Conservation (phyloP, 139 green algal genomes). For the Closterium sp. region DNA sequence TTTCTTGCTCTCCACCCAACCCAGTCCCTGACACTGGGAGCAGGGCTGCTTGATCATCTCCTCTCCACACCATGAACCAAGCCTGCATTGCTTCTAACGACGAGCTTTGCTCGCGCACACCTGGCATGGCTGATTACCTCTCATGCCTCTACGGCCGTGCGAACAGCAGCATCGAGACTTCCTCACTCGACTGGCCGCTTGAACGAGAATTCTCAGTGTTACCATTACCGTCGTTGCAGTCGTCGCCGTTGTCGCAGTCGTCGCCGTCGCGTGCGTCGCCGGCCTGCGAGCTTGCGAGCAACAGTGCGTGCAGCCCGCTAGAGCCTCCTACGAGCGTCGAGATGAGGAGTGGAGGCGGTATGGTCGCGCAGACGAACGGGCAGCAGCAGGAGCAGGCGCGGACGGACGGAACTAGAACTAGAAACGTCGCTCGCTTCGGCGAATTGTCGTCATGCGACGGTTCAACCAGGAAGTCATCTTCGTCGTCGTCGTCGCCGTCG, state of each 20-base stretch:
- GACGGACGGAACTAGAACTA: background rate
- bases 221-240: background rate
- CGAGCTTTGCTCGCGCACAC: background rate
- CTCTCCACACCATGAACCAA: background rate
- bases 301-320: background rate
- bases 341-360: background rate
- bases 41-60: background rate
- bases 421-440: background rate
- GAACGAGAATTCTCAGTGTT: background rate
- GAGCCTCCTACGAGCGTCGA: background rate
- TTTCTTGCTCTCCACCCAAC: background rate
- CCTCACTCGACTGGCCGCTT: background rate
- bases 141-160: background rate
- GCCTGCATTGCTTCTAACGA: background rate
- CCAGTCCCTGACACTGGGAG: background rate
- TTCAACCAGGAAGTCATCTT: background rate
- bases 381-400: background rate
- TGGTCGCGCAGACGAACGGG: background rate
- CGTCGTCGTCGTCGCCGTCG: background rate
- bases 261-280: background rate
- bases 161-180: background rate
- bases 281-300: background rate
- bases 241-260: background rate
- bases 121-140: background rate
- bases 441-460: background rate